These are phyloP conservation scores for Penicillium crystallinum DNA, from an alignment of 495 filamentous ascomycete species.

Conservation along the genomic window DNA sequence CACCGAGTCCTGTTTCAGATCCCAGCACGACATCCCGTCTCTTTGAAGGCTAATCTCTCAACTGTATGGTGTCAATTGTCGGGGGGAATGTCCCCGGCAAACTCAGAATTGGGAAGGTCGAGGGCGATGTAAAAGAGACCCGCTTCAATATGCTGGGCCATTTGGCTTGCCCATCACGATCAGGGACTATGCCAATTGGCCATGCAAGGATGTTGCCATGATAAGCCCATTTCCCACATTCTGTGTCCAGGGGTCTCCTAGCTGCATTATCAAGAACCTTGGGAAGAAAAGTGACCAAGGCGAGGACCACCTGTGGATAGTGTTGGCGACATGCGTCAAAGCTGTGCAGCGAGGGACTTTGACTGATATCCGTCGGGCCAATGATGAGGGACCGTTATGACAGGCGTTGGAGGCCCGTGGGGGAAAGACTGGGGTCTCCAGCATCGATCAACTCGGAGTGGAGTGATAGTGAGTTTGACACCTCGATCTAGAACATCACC, in stretches of 20 bases:
- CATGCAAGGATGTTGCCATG: no score
- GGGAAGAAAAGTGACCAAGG: neutral
- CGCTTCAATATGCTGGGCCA: neutral
- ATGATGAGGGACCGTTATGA: neutral
- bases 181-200: no score
- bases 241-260: neutral
- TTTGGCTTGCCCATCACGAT: neutral
- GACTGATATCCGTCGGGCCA: neutral
- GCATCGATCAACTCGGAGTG: neutral
- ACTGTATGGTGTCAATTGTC: neutral
- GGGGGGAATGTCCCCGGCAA: neutral
- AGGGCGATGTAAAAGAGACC: neutral
- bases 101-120: neutral
- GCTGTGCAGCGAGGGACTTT: neutral
- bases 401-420: conserved; percentile 8
- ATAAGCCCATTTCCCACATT: no score
- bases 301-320: neutral
- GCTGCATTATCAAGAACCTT: neutral
- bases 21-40: neutral
- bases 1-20: neutral
- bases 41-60: neutral
- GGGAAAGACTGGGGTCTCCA: neutral
- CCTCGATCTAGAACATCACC: neutral
- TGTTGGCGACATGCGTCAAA: neutral
- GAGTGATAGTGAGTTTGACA: neutral